A percentile compares a stretch with the other conserved stretches of the same genome.
Conservation (phyloP, 1,139 yeast genomes). For the Pichia sp. region DNA sequence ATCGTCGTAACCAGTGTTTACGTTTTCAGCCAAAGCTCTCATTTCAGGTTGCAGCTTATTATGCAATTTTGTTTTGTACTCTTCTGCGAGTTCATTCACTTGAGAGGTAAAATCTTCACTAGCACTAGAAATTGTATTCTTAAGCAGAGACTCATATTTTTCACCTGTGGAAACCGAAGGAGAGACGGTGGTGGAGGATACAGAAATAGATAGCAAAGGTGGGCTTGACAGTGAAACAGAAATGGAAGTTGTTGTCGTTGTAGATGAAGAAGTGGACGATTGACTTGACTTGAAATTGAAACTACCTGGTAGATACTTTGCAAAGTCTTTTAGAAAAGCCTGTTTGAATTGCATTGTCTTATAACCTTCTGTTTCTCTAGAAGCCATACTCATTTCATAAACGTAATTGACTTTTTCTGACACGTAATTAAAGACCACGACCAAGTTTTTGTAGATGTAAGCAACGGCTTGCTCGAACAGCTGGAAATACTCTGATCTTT, state of each 20-base stretch:
- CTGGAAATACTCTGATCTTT: constrained; percentile 8
- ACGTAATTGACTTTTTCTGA: constrained; percentile 13
- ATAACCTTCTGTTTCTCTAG: constrained; percentile 26
- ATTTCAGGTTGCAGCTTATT: constrained; percentile 40
- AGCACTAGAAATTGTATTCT: constrained; percentile 43
- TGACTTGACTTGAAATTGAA: constrained; percentile 3
- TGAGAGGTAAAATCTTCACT: constrained; percentile 39
- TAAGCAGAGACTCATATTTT: constrained; percentile 37
- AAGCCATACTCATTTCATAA: constrained; percentile 21
- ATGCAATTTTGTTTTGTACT: constrained; percentile 35
- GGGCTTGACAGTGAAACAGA: constrained; percentile 1
- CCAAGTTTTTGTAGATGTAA: not conserved
- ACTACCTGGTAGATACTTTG: constrained; percentile 7
- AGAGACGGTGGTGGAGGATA: constrained; percentile 9
- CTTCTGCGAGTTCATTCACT: constrained; percentile 37
- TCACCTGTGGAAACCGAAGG: constrained; percentile 31
- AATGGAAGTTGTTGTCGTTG: constrained; percentile 1
- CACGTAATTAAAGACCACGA: constrained; percentile 4
- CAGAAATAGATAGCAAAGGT: not conserved
- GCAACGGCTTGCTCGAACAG: constrained; percentile 6
- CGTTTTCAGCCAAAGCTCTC: constrained; percentile 40
- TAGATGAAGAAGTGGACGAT: not conserved
- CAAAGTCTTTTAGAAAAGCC: constrained; percentile 24
- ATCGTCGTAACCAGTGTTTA: constrained; percentile 42
- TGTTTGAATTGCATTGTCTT: constrained; percentile 28